These are phyloP conservation scores for Myxozyma neotropica DNA, from an alignment of 805 yeast species.

Conservation along the genomic window DNA sequence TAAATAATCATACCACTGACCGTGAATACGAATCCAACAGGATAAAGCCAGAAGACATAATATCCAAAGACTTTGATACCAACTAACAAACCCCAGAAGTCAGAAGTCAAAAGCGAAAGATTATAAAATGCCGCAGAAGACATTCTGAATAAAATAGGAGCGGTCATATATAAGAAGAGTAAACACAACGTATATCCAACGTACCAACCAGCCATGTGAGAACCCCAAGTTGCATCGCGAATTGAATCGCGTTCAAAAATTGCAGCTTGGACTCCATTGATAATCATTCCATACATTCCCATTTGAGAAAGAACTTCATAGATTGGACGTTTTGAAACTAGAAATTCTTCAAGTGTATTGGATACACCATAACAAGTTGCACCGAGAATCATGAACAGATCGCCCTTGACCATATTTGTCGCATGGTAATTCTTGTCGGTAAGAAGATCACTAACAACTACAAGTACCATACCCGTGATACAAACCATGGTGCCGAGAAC, in stretches of 20 bases:
- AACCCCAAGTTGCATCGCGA: slow-evolving; percentile 46
- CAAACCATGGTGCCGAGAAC: slow-evolving; percentile 46
- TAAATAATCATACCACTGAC: slow-evolving; percentile 48
- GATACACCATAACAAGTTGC: slow-evolving; percentile 52
- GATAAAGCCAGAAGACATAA: slow-evolving; percentile 51
- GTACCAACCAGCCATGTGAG: slow-evolving; percentile 48
- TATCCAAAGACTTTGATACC: slow-evolving; percentile 52
- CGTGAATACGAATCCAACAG: slow-evolving; percentile 51
- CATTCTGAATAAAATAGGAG: slow-evolving; percentile 50
- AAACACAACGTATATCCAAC: slow-evolving; percentile 48
- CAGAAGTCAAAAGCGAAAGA: slow-evolving; percentile 48
- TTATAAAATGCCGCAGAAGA: slow-evolving; percentile 53
- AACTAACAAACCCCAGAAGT: slow-evolving; percentile 50
- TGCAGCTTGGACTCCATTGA: slow-evolving; percentile 50
- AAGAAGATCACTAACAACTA: slow-evolving; percentile 47
- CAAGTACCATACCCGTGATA: slow-evolving; percentile 49
- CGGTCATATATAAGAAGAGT: slow-evolving; percentile 47
- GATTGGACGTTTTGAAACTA: slow-evolving; percentile 50
- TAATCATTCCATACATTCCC: slow-evolving; percentile 48
- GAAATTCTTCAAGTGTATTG: slow-evolving; percentile 49
- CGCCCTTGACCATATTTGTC: slow-evolving; percentile 48
- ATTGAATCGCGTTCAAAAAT: slow-evolving; percentile 48
- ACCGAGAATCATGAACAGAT: slow-evolving; percentile 49
- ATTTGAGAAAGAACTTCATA: slow-evolving; percentile 50
- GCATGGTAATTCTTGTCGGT: slow-evolving; percentile 49